phyloP scores from a whole-genome alignment of 2,329 filamentous ascomycete species.

The Falciphora oryzae region DNA sequence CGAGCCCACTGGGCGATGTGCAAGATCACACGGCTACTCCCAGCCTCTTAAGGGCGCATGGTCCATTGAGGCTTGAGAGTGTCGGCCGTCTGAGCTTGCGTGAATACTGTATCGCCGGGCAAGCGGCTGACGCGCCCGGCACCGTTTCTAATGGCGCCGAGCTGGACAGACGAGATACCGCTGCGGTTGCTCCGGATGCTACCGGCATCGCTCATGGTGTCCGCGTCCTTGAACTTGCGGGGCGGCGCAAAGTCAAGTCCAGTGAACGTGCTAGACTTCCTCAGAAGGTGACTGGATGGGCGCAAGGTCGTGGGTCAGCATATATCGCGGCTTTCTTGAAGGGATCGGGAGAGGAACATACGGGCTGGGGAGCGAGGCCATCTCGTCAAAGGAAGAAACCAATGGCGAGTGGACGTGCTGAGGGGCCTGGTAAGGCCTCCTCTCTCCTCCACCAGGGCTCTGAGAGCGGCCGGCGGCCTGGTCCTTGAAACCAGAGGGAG shows the following conservation, averaged over 20 bases:
- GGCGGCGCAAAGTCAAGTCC: slow-evolving; percentile 76
- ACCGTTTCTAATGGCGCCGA: slow-evolving; percentile 69
- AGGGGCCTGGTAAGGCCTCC: slow-evolving; percentile 67
- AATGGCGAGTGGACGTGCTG: slow-evolving; percentile 73
- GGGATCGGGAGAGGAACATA: slow-evolving; percentile 47
- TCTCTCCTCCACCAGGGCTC: slow-evolving; percentile 53
- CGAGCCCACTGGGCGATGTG: background rate
- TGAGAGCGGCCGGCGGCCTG: slow-evolving; percentile 63
- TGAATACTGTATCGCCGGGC: slow-evolving; percentile 76
- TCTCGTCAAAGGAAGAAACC: slow-evolving; percentile 78
- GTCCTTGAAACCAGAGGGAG: slow-evolving; percentile 62
- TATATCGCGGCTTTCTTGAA: background rate
- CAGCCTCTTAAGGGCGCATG: slow-evolving; percentile 35
- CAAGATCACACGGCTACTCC: background rate
- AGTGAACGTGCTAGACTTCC: slow-evolving; percentile 75
- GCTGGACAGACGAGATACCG: slow-evolving; percentile 66
- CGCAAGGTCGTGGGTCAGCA: slow-evolving; percentile 5
- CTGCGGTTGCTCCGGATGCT: slow-evolving; percentile 68
- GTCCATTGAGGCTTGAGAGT: slow-evolving; percentile 55
- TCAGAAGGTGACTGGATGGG: slow-evolving; percentile 56
- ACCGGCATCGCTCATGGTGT: slow-evolving; percentile 58
- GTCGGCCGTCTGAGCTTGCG: slow-evolving; percentile 58
- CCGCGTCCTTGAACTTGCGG: slow-evolving; percentile 61
- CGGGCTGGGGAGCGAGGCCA: slow-evolving; percentile 81
- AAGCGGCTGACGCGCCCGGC: slow-evolving; percentile 83